These are phyloP conservation scores for Yamadazyma spencermartinsiae DNA, from an alignment of 1,139 yeast species.

Conservation along the genomic window DNA sequence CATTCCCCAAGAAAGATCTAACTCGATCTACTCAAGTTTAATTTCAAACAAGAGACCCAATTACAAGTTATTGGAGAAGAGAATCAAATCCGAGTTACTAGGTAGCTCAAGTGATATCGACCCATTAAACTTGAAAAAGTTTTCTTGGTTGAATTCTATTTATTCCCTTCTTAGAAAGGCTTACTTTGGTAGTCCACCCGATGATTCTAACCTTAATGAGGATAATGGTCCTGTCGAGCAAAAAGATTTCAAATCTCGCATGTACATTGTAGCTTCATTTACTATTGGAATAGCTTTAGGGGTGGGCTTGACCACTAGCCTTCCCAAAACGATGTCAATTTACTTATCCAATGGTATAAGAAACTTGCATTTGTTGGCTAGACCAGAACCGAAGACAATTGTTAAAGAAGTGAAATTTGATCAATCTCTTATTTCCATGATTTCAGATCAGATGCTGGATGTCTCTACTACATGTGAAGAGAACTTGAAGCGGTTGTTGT, in stretches of 20 bases:
- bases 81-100: conserved; percentile 32
- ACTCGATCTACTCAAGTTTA: conserved; percentile 26
- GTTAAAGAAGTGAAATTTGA: conserved; percentile 1
- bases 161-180: background rate
- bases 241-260: background rate
- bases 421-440: conserved; percentile 1
- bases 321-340: conserved; percentile 4
- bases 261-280: conserved; percentile 29
- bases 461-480: conserved; percentile 5
- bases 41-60: conserved; percentile 25
- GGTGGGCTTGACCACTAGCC: conserved; percentile 25
- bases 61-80: conserved; percentile 34
- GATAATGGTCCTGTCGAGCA: background rate
- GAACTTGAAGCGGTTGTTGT: conserved; percentile 1
- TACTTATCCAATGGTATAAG: conserved; percentile 5
- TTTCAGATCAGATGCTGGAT: conserved; percentile 5
- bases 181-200: background rate
- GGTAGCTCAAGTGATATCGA: conserved; percentile 28
- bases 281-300: conserved; percentile 41
- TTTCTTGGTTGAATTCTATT: conserved; percentile 8
- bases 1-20: conserved; percentile 6
- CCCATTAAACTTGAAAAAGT: conserved; percentile 34
- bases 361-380: background rate
- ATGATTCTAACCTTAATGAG: background rate
- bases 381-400: conserved; percentile 2